These are phyloP conservation scores for Smittium culicis DNA, from an alignment of 371 early-diverging fungal species.

Conservation along the genomic window DNA sequence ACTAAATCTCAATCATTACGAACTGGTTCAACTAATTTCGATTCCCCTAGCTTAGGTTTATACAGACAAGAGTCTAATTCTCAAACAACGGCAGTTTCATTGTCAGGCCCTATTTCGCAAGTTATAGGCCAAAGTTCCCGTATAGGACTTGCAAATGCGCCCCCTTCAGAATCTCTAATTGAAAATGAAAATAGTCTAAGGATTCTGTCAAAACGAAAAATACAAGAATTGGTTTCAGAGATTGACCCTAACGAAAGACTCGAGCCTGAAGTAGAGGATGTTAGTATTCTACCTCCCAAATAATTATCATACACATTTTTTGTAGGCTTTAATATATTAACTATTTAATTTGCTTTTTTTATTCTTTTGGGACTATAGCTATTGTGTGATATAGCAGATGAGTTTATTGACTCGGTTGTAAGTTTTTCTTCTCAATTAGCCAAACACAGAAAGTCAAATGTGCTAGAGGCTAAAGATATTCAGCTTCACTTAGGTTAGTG, in stretches of 20 bases:
- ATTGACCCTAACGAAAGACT: slow-evolving; percentile 73
- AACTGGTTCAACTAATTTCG: neutral
- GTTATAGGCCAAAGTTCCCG: slow-evolving; percentile 7
- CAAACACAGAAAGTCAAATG: slow-evolving; percentile 71
- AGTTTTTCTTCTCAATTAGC: slow-evolving; percentile 75
- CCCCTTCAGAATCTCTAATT: neutral
- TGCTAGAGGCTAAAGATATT: slow-evolving; percentile 77
- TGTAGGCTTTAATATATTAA: neutral
- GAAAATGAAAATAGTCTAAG: slow-evolving; percentile 20
- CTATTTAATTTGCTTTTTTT: neutral
- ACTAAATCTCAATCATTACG: neutral
- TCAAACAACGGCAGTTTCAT: slow-evolving; percentile 4
- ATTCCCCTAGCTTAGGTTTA: neutral
- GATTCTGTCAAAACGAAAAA: slow-evolving; percentile 63
- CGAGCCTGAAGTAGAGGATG: slow-evolving; percentile 81
- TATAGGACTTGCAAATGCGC: neutral
- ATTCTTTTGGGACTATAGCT: neutral
- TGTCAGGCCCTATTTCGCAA: slow-evolving; percentile 11
- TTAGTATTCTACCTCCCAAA: slow-evolving; percentile 22
- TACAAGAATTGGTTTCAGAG: slow-evolving; percentile 74
- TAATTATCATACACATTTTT: no score
- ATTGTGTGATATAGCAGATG: slow-evolving; percentile 73
- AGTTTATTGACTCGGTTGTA: slow-evolving; percentile 81
- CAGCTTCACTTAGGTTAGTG: slow-evolving; percentile 56
- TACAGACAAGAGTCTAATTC: neutral